phyloP scores from a whole-genome alignment of 140 eudicot species.

The Bidens hawaiensis region DNA sequence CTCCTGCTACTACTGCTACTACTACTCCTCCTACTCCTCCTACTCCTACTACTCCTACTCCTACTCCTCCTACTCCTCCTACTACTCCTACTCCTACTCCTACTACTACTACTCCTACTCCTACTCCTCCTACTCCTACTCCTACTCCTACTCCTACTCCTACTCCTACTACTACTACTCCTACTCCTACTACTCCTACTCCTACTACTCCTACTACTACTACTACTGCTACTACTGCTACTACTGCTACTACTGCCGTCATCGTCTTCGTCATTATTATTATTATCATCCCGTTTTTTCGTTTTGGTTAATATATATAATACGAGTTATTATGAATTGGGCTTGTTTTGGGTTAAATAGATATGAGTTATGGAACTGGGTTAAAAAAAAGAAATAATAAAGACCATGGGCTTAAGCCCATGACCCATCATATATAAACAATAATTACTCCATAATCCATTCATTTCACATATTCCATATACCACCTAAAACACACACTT shows the following conservation, averaged over 20 bases:
- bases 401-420: no score
- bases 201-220: background rate
- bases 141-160: background rate
- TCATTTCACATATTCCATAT: no score
- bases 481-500: no score
- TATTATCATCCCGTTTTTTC: no score
- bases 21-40: background rate
- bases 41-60: background rate
- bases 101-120: background rate
- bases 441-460: no score
- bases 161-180: background rate
- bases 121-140: background rate
- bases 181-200: background rate
- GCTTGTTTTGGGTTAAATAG: no score
- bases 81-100: background rate
- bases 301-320: no score
- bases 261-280: no score
- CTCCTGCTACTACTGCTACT: background rate
- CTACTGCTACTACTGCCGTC: background rate
- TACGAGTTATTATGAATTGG: no score
- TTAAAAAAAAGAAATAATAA: no score
- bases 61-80: background rate
- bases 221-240: background rate
- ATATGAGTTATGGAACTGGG: no score
- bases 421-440: no score